A percentile compares a stretch with the other conserved stretches of the same genome.
phyloP scores from a whole-genome alignment of 768 basidiomycete species.

The Hericium erinaceus region DNA sequence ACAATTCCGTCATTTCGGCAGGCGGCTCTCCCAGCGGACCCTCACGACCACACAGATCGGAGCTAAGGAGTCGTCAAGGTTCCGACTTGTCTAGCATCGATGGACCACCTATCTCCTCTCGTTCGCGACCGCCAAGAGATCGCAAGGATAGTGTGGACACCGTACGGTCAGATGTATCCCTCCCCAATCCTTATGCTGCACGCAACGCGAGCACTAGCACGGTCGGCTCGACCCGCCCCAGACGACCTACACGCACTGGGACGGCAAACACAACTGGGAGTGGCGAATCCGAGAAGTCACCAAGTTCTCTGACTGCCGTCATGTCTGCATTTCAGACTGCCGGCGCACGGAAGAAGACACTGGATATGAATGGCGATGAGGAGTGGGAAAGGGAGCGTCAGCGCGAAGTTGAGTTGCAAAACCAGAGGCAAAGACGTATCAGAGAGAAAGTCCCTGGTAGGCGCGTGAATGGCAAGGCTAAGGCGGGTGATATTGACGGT shows the following conservation, averaged over 20 bases:
- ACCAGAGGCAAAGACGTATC: slow-evolving; percentile 57
- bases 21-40: slow-evolving; percentile 11
- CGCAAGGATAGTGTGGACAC: slow-evolving; percentile 12
- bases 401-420: slow-evolving; percentile 55
- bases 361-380: slow-evolving; percentile 44
- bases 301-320: slow-evolving; percentile 29
- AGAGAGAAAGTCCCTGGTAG: slow-evolving; percentile 58
- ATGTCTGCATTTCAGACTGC: slow-evolving; percentile 66
- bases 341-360: slow-evolving; percentile 45
- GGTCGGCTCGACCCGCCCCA: neutral
- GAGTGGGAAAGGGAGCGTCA: slow-evolving; percentile 51
- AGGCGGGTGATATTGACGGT: slow-evolving; percentile 83
- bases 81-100: slow-evolving; percentile 5
- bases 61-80: slow-evolving; percentile 5
- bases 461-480: slow-evolving; percentile 41
- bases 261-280: slow-evolving; percentile 2
- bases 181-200: slow-evolving; percentile 3
- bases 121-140: slow-evolving; percentile 2
- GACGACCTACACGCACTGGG: slow-evolving; percentile 1
- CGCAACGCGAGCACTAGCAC: slow-evolving; percentile 9
- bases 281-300: slow-evolving; percentile 9
- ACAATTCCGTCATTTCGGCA: slow-evolving; percentile 5
- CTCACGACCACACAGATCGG: slow-evolving; percentile 14
- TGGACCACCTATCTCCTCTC: neutral
- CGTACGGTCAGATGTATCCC: slow-evolving; percentile 11